Percentiles rank a stretch among this genome's conserved stretches.
Evolutionary conservation across 192 early-diverging fungal genomes (phyloP).

Genomic region (Diversispora eburnea): DNA sequence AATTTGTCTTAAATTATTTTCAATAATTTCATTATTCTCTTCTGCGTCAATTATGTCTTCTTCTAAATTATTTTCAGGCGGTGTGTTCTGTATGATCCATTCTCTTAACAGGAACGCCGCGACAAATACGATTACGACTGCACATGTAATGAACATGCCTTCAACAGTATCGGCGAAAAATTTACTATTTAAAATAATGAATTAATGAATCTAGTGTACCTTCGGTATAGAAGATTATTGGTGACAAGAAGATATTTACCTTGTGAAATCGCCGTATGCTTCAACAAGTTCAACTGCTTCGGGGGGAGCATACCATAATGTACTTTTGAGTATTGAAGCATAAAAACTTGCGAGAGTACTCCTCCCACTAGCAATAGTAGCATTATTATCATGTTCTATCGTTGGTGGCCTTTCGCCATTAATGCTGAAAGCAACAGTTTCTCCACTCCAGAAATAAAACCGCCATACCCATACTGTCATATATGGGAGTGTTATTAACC

Average conservation of each 20-base stretch:
- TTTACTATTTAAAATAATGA: conserved; percentile 31
- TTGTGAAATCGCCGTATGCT: conserved; percentile 23
- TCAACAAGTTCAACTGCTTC: conserved; percentile 9
- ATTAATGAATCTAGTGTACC: neutral
- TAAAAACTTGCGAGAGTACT: conserved; percentile 20
- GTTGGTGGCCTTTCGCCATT: conserved; percentile 33
- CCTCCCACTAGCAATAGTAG: conserved; percentile 15
- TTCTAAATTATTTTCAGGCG: conserved; percentile 35
- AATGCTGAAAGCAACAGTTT: conserved; percentile 44
- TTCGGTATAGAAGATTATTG: neutral
- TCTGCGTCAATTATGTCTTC: conserved; percentile 8
- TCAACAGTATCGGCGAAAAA: conserved; percentile 74
- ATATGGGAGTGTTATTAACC: conserved; percentile 82
- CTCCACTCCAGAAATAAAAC: conserved; percentile 78
- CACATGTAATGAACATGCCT: conserved; percentile 75
- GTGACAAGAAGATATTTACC: neutral
- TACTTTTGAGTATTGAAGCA: neutral
- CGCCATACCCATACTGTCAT: conserved; percentile 80
- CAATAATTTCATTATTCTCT: neutral
- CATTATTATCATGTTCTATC: conserved; percentile 6
- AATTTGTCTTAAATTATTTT: neutral
- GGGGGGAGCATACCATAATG: conserved; percentile 30
- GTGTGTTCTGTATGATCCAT: conserved; percentile 76
- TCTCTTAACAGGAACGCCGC: conserved; percentile 81
- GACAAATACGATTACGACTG: conserved; percentile 77